A percentile compares a stretch with the other conserved stretches of the same genome.
phyloP scores from a whole-genome alignment of 306 rosid species.

The Cicer pinnatifidum region DNA sequence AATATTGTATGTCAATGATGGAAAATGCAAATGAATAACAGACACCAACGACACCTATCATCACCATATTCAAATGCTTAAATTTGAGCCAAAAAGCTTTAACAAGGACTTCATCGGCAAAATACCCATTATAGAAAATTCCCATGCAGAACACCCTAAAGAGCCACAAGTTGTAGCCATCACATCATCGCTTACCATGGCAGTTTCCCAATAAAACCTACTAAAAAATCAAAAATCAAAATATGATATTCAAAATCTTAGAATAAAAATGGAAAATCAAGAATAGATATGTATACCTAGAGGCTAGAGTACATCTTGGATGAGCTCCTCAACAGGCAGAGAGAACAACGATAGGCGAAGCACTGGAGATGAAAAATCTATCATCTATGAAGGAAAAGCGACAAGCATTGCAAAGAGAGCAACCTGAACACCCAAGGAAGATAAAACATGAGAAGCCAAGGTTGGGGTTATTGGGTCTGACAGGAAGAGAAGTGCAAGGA shows the following conservation, averaged over 20 bases:
- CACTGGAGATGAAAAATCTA: conserved; percentile 17
- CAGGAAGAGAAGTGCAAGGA: conserved; percentile 13
- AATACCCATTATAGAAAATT: conserved; percentile 5
- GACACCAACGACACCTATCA: neutral
- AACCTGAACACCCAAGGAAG: neutral
- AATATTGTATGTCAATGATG: neutral
- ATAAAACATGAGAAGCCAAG: neutral
- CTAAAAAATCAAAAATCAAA: neutral
- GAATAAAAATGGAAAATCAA: neutral
- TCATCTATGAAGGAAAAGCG: conserved; percentile 6
- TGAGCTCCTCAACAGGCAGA: conserved; percentile 22
- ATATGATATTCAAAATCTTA: conserved; percentile 11
- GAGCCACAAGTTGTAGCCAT: neutral
- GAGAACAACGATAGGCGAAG: neutral
- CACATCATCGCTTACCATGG: conserved; percentile 1
- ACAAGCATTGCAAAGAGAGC: neutral
- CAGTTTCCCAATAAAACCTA: neutral
- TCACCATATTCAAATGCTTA: neutral
- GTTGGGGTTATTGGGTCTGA: neutral
- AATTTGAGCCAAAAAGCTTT: neutral
- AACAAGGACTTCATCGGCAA: neutral
- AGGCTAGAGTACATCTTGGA: conserved; percentile 18
- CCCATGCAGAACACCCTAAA: neutral
- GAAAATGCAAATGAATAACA: conserved; percentile 1
- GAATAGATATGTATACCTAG: conserved; percentile 36